Percentiles rank a stretch among this genome's conserved stretches.
phyloP scores from a whole-genome alignment of 192 early-diverging fungal species.

The Gaertneriomyces semiglobifer region DNA sequence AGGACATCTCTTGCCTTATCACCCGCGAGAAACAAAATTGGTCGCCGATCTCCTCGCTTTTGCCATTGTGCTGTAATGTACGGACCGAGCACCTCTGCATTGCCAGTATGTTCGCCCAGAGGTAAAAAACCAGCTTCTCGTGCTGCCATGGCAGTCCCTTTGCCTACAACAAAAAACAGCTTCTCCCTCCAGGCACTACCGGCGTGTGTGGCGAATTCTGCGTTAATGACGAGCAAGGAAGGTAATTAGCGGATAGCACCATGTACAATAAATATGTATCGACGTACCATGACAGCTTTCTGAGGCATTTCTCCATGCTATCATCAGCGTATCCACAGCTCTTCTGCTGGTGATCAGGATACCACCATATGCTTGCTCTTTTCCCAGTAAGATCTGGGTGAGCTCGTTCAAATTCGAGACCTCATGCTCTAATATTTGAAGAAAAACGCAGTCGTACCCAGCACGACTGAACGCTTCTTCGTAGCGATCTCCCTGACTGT shows the following conservation, averaged over 20 bases:
- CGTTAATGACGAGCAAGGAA: neutral
- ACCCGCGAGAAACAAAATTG: conserved; percentile 49
- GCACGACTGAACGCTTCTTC: neutral
- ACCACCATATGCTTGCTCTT: conserved; percentile 20
- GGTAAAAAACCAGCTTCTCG: conserved; percentile 12
- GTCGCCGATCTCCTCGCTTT: neutral
- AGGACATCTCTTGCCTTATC: conserved; percentile 50
- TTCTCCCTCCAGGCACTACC: conserved; percentile 31
- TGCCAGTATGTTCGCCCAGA: conserved; percentile 34
- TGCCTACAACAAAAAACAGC: conserved; percentile 46
- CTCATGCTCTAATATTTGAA: conserved; percentile 14
- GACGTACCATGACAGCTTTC: neutral
- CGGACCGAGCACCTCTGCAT: conserved; percentile 36
- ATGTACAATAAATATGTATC: neutral
- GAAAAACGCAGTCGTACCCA: conserved; percentile 6
- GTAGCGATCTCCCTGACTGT: conserved; percentile 6
- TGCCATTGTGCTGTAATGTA: conserved; percentile 23
- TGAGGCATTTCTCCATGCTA: conserved; percentile 16
- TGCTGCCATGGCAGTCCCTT: conserved; percentile 34
- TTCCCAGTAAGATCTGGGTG: neutral
- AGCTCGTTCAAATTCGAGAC: neutral
- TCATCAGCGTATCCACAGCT: conserved; percentile 38
- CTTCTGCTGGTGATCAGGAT: conserved; percentile 42
- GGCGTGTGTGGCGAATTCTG: neutral
- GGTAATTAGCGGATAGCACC: neutral